Evolutionary conservation across 768 basidiomycete species (phyloP), one percentile per base, ranked within the genome.

Genomic region (Floccularia luteovirens): DNA sequence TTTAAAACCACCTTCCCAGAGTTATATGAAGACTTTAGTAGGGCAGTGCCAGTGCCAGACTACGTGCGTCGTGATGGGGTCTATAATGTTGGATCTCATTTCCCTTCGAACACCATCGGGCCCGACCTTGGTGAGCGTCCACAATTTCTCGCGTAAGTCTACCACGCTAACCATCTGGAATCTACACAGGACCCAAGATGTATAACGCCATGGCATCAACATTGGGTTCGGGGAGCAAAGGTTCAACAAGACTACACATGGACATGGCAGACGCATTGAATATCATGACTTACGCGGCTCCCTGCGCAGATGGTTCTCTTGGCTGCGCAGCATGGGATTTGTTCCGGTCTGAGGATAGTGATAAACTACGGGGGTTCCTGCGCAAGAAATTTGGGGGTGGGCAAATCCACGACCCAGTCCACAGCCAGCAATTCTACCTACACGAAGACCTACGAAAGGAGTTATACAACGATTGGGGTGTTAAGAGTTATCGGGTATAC

Each of bases 231-330:
- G 83, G 83, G 3, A 85, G 79, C 53, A 82, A 85, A 50, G 91
- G 92, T 1, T 81, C 88, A 16, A 96, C 92, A 7, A 69, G 88
- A 42, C 61, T 96, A 37, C 93, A 96, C 50, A 90, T 94, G 88
- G 90, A 90, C 58, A 89, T 92, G 77, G 87, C 87, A 0, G 91
- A 92, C 50, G 92, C 93, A 3, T 64, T 96, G 45, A 97, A 97
- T 56, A 74, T 97, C 44, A 88, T 96, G 86, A 74, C 88, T 1
- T 80, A 79, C 54, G 77, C 91, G 6, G 66, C 74, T 5, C 54
- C 58, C 1, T 62, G 70, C 34, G 57, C 64, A 7, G 72, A 84
- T 19, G 79, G 83, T 22, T 72, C 74, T 4, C 72, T 74, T 1
- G 93, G 93, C 3, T 79, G 75, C 48, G 93, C 93, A 0, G 87